Evolutionary conservation across 352 stramenopile species (phyloP).

Genomic region (Phytopythium cucurbitacearum): DNA sequence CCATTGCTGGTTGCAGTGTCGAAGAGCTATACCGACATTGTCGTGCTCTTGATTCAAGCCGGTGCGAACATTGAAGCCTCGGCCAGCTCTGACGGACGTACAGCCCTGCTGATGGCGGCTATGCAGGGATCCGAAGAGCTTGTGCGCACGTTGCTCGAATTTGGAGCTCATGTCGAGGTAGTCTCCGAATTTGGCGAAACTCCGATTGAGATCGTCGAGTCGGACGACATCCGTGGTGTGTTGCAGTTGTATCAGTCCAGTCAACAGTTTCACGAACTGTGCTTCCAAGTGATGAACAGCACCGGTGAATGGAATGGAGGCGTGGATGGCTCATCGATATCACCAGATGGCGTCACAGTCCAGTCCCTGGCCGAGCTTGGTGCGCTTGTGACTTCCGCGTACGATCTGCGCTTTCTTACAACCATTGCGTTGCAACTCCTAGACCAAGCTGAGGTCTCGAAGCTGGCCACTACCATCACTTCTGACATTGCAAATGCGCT

Average conservation of each 20-base stretch:
- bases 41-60: neutral
- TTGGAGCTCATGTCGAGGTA: slow-evolving; percentile 1
- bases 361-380: slow-evolving; percentile 12
- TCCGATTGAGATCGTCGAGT: neutral
- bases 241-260: slow-evolving; percentile 3
- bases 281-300: slow-evolving; percentile 1
- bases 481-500: slow-evolving; percentile 1
- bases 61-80: slow-evolving; percentile 3
- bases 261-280: slow-evolving; percentile 3
- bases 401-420: slow-evolving; percentile 23
- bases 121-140: neutral
- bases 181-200: neutral
- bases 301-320: slow-evolving; percentile 2
- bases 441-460: neutral
- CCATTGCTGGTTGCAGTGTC: neutral
- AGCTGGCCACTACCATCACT: neutral
- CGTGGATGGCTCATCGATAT: neutral
- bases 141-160: slow-evolving; percentile 3
- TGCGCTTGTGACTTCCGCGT: slow-evolving; percentile 24
- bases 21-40: neutral
- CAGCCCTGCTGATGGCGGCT: neutral
- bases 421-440: slow-evolving; percentile 11
- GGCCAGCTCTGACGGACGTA: too few species aligned
- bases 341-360: neutral
- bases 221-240: neutral